Base-by-base conservation (phyloP, 2,329 filamentous ascomycete genomes). In the Fusarium sp. region DNA sequence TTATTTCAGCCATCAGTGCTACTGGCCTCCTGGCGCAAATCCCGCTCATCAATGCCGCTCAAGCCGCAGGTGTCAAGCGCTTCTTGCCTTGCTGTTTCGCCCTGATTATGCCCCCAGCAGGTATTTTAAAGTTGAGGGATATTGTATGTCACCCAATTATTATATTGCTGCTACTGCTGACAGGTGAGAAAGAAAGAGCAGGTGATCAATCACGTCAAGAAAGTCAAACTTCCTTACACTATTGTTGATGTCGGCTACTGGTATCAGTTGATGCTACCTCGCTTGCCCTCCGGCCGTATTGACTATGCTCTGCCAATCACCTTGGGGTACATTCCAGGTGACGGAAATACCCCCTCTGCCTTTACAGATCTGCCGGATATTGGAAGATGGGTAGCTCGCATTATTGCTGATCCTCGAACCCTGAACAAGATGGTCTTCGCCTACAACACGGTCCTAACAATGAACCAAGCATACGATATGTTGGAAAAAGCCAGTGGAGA, bases 161-260 rank as follows among this genome's bases (percentile, higher is more conserved):
- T 20, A 28, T 26, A 22, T 22, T 9, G 12, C 24, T 28, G 10
- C 24, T 47, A 47, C 44, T 13, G 5, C 44, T 47, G 20, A 47
- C 18, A 47, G 24, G 0, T 28, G 12, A 15, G 6, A 47, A 28
- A 47, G 44, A 28, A 47, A 47, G 24, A 47, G 8, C 44, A 28
- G 6, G 44, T 47, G 18, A 28, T 47, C 24, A 47, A 47, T 47
- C 44, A 47, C 18, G 18, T 47, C 44, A 47, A 47, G 8, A 51
- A 38, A 26, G 44, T 41, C 6, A 26, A 59, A 13, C 11, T 50
- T 18, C 44, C 57, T 28, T 51, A 60, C 26, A 41, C 44, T 10
- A 82, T 88, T 75, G 85, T 90, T 54, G 88, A 90, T 72, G 83
- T 89, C 14, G 89, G 89, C n/a, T 89, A 82, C 81, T 90, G 89